A percentile compares a stretch with the other conserved stretches of the same genome.
Evolutionary conservation across 2,329 filamentous ascomycete genomes (phyloP).

Genomic region (Ceratocystis diversiconidia): DNA sequence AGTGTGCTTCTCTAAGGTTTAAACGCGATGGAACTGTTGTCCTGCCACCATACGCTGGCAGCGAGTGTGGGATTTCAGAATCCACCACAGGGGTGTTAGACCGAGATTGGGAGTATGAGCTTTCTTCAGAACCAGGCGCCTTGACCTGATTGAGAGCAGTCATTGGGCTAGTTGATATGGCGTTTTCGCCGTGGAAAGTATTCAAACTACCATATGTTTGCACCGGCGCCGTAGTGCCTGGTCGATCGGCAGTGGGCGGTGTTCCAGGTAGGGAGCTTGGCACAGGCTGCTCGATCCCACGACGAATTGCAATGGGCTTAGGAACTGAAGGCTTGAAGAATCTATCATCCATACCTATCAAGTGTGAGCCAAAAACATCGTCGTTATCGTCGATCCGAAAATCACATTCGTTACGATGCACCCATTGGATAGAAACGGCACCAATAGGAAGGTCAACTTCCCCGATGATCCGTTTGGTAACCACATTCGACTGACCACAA

Average conservation of each 20-base stretch:
- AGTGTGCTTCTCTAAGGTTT: slow-evolving; percentile 10
- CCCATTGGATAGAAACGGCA: slow-evolving; percentile 64
- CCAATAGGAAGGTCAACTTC: slow-evolving; percentile 78
- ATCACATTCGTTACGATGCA: slow-evolving; percentile 76
- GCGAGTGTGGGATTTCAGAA: slow-evolving; percentile 35
- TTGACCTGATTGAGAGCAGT: slow-evolving; percentile 63
- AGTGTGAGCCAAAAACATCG: slow-evolving; percentile 76
- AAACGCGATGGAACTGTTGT: slow-evolving; percentile 11
- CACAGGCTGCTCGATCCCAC: slow-evolving; percentile 14
- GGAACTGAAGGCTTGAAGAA: slow-evolving; percentile 69
- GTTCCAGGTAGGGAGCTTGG: slow-evolving; percentile 2
- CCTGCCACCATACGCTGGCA: slow-evolving; percentile 30
- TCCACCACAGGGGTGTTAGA: slow-evolving; percentile 26
- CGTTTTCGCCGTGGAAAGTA: slow-evolving; percentile 71
- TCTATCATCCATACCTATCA: slow-evolving; percentile 81
- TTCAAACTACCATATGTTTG: slow-evolving; percentile 83
- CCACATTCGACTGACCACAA: slow-evolving; percentile 48
- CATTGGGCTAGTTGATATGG: slow-evolving; percentile 70
- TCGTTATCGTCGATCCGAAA: slow-evolving; percentile 89
- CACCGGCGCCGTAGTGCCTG: slow-evolving; percentile 4
- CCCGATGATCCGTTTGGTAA: slow-evolving; percentile 66
- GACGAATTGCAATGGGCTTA: slow-evolving; percentile 29
- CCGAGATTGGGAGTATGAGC: slow-evolving; percentile 40
- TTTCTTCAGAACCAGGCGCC: slow-evolving; percentile 45
- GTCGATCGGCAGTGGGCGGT: neutral